Conservation (phyloP, 108 stramenopile species). For the Aureococcus anophagefferens region DNA sequence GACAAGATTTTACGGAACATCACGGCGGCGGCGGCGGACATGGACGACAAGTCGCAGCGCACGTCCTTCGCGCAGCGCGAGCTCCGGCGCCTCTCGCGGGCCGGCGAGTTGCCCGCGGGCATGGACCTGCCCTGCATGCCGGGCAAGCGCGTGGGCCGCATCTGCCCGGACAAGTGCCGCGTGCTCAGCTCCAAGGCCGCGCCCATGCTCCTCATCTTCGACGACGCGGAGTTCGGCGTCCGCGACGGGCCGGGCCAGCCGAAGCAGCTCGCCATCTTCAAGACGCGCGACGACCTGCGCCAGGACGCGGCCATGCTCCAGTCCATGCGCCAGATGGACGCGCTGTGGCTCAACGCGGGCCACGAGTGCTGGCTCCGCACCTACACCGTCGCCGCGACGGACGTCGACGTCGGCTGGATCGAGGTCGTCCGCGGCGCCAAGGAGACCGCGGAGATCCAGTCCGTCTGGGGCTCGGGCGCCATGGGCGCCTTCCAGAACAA, state of each 20-base stretch:
- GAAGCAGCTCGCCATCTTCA: constrained; percentile 18
- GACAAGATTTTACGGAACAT: background rate
- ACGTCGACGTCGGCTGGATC: background rate
- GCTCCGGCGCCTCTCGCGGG: background rate
- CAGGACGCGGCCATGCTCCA: constrained; percentile 25
- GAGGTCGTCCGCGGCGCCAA: constrained; percentile 1
- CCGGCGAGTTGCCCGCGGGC: background rate
- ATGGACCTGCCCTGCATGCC: background rate
- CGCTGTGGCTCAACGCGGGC: constrained; percentile 16
- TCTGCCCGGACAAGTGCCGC: background rate
- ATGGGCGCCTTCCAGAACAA: background rate
- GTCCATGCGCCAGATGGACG: constrained; percentile 21
- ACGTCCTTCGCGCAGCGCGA: background rate
- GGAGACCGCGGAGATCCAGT: constrained; percentile 1
- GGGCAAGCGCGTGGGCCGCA: constrained; percentile 3
- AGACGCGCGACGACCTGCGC: constrained; percentile 25
- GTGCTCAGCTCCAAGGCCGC: constrained; percentile 7
- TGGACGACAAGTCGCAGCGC: background rate
- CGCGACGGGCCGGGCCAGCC: background rate
- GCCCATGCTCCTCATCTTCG: constrained; percentile 3
- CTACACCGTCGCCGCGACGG: constrained; percentile 16
- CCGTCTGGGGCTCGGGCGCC: background rate
- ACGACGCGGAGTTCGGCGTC: background rate
- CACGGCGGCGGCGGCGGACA: background rate
- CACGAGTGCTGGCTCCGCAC: constrained; percentile 2